These are phyloP conservation scores for Saccharomyces hybrid DNA, from an alignment of 1,139 yeast genomes.

Conservation along the genomic window DNA sequence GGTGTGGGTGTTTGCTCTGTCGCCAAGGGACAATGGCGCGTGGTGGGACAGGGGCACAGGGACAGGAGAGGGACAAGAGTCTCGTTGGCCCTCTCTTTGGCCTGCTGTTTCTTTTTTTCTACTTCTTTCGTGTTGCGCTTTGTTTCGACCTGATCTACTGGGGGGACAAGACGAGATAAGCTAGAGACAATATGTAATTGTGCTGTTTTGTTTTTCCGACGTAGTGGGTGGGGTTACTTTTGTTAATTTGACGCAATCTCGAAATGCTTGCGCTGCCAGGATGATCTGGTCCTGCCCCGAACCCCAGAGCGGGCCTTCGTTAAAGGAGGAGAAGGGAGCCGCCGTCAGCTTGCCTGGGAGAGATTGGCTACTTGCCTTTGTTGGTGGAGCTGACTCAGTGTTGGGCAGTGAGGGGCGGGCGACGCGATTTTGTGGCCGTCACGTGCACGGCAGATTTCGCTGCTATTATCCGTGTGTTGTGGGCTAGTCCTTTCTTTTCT, in stretches of 20 bases:
- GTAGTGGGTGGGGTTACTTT: neutral
- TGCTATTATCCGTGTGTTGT: neutral
- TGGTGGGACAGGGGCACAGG: slow-evolving; percentile 2
- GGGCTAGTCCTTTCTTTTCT: neutral
- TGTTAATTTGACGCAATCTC: neutral
- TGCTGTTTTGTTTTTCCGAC: neutral
- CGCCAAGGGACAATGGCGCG: neutral
- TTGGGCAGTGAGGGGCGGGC: neutral
- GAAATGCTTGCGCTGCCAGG: neutral
- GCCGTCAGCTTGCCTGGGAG: neutral
- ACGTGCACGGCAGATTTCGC: neutral
- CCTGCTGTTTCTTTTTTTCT: neutral
- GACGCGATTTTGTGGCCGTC: neutral
- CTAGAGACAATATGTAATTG: neutral
- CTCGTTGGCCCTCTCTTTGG: neutral
- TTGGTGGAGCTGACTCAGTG: neutral
- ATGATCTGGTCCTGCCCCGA: neutral
- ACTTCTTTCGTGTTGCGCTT: neutral
- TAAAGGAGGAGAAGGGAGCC: neutral
- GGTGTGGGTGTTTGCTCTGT: neutral
- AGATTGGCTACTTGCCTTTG: neutral
- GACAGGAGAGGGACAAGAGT: neutral
- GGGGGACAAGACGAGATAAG: neutral
- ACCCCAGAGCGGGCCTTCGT: neutral
- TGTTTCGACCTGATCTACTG: neutral